Percentiles rank a stretch among this genome's conserved stretches.
Evolutionary conservation across 441 rosid genomes (phyloP).

Genomic region (Croton setiger): DNA sequence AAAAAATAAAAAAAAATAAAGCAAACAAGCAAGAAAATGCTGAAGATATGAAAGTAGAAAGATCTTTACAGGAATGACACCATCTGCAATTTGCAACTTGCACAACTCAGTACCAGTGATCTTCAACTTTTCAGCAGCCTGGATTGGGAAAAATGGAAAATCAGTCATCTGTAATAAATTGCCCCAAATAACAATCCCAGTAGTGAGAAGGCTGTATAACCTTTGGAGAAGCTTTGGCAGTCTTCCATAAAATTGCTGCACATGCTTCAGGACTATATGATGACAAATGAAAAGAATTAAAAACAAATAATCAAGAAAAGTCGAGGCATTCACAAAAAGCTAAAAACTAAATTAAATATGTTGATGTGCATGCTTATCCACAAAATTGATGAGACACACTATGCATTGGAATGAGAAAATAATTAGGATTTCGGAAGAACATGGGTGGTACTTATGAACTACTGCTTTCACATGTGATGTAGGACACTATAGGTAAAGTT

Average conservation of each 20-base stretch:
- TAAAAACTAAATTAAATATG: not conserved
- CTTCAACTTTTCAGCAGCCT: conserved; percentile 92
- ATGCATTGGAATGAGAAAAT: not conserved
- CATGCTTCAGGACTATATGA: conserved; percentile 87
- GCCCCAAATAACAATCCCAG: conserved; percentile 14
- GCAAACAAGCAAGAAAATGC: conserved; percentile 7
- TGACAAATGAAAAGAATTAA: conserved; percentile 1
- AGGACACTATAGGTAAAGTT: not conserved
- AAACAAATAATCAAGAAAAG: not conserved
- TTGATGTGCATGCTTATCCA: not conserved
- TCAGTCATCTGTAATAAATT: conserved; percentile 13
- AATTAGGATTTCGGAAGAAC: not conserved
- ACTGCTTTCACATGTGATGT: not conserved
- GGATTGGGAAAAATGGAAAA: conserved; percentile 15
- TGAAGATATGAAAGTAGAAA: conserved; percentile 6
- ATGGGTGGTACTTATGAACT: not conserved
- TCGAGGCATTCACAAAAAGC: not conserved
- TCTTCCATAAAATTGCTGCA: conserved; percentile 94
- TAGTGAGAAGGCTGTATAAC: conserved; percentile 32
- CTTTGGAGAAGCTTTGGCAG: conserved; percentile 86
- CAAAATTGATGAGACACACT: not conserved
- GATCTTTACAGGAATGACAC: conserved; percentile 68
- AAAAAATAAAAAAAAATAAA: not conserved
- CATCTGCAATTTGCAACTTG: conserved; percentile 77
- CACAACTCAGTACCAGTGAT: conserved; percentile 70